phyloP scores from a whole-genome alignment of 2,329 filamentous ascomycete species.

The Didymosphaeria variabile region DNA sequence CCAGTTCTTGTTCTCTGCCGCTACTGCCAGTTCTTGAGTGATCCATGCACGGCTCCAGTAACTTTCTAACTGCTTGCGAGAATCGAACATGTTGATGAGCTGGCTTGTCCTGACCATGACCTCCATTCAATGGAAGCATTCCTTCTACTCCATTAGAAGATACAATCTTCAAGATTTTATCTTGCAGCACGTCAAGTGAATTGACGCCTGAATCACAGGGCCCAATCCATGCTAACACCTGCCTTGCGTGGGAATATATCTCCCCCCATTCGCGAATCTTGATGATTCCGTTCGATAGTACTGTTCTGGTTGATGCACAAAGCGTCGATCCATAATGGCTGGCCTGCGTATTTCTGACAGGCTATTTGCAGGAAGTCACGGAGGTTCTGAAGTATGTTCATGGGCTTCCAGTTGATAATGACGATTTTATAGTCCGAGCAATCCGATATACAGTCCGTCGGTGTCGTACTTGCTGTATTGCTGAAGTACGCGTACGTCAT shows the following conservation, averaged over 20 bases:
- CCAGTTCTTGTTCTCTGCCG: background rate
- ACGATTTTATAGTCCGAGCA: background rate
- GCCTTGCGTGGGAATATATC: background rate
- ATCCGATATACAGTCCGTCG: background rate
- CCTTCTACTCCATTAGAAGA: no score
- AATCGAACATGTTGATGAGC: background rate
- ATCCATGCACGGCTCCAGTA: constrained; percentile 5
- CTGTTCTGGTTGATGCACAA: constrained; percentile 1
- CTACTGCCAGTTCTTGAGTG: background rate
- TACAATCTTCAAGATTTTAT: background rate
- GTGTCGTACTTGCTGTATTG: background rate
- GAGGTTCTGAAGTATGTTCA: background rate
- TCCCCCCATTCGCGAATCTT: background rate
- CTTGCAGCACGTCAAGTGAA: background rate
- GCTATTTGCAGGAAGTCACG: background rate
- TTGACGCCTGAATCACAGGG: background rate
- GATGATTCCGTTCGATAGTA: background rate
- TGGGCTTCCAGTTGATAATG: background rate
- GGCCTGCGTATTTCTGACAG: background rate
- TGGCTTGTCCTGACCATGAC: background rate
- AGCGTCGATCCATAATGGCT: background rate
- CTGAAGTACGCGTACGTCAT: no score
- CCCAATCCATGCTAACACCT: background rate
- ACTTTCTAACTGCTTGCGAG: background rate
- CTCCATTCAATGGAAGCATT: background rate